phyloP scores from a whole-genome alignment of 2,329 filamentous ascomycete genomes.

The Setomelanomma holmii region DNA sequence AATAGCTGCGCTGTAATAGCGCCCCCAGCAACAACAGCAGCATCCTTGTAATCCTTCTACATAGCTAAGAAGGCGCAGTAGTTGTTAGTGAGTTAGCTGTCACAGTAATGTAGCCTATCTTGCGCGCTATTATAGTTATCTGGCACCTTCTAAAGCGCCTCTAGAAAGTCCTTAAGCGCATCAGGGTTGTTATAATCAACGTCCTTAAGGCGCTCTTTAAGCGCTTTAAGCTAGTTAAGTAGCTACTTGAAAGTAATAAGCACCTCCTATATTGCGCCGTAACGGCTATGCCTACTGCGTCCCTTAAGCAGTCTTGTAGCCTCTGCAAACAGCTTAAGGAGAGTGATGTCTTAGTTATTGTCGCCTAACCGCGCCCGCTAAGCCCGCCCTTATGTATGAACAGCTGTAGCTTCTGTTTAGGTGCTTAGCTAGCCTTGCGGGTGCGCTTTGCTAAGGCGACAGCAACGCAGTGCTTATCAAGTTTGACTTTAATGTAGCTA shows the following conservation, averaged over 20 bases:
- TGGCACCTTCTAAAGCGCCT: no score
- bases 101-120: background rate
- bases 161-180: conserved; percentile 1
- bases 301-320: conserved; percentile 3
- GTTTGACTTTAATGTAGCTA: background rate
- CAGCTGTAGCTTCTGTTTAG: no score
- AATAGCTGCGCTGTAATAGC: background rate
- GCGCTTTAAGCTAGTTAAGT: background rate
- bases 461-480: background rate
- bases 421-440: no score
- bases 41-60: background rate
- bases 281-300: background rate
- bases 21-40: background rate
- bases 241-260: no score
- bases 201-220: background rate
- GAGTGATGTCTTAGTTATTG: conserved; percentile 2
- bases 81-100: background rate
- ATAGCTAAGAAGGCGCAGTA: background rate
- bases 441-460: background rate
- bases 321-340: conserved; percentile 2
- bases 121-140: background rate
- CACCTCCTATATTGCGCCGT: conserved; percentile 1
- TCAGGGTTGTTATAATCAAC: conserved; percentile 3
- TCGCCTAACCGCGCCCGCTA: conserved; percentile 1
- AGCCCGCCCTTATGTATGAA: background rate